A percentile compares a stretch with the other conserved stretches of the same genome.
Conservation (phyloP, 2,329 filamentous ascomycete species). For the Thelonectria blattea region DNA sequence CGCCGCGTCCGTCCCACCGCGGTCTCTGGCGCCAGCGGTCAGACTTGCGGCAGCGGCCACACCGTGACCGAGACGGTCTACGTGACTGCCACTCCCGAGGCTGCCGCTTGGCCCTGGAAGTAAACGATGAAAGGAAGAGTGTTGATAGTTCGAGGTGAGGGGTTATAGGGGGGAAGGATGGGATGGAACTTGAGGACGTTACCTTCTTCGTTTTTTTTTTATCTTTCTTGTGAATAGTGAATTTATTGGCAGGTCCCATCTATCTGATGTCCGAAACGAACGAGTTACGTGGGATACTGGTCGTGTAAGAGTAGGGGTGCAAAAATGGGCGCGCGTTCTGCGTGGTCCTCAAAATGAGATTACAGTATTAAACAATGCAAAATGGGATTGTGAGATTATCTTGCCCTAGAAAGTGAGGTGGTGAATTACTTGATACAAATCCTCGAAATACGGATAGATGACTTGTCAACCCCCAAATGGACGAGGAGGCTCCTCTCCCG, state of each 20-base stretch:
- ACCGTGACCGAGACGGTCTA: conserved; percentile 35
- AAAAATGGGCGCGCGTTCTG: not conserved
- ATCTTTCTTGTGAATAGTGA: conserved; percentile 22
- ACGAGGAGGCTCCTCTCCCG: too few species aligned
- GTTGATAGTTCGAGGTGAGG: not conserved
- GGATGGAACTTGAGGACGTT: conserved; percentile 5
- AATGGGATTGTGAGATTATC: too few species aligned
- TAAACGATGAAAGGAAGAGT: conserved; percentile 4
- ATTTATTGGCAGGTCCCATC: conserved; percentile 20
- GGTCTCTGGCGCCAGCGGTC: conserved; percentile 8
- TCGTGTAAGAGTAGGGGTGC: conserved; percentile 8
- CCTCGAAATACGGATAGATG: too few species aligned
- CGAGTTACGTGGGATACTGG: conserved; percentile 10
- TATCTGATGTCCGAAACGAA: conserved; percentile 9
- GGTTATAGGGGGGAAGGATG: not conserved
- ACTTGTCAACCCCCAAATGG: too few species aligned
- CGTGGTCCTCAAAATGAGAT: not conserved
- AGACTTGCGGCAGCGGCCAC: conserved; percentile 20
- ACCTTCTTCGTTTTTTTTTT: conserved; percentile 14
- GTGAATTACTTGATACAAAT: too few species aligned
- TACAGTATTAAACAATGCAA: not conserved
- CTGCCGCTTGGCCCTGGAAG: conserved; percentile 4
- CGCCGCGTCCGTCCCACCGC: conserved; percentile 22
- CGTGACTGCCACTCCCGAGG: conserved; percentile 29
- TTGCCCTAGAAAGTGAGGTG: too few species aligned